Conservation (phyloP, 169 alveolate genomes). For the Plasmodium ovale region DNA sequence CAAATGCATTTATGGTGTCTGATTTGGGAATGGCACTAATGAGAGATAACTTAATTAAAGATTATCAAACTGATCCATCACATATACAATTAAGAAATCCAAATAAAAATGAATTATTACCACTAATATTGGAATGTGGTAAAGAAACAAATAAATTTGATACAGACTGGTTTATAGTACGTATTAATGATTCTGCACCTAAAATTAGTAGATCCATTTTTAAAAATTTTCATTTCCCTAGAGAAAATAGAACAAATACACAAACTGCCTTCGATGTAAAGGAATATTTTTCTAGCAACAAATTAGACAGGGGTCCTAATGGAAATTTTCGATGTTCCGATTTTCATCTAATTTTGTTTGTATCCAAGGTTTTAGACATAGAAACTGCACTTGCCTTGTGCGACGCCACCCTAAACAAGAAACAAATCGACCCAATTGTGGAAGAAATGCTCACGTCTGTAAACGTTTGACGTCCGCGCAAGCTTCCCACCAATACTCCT, state of each 20-base stretch:
- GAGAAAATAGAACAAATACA: constrained; percentile 82
- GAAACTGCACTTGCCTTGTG: constrained; percentile 91
- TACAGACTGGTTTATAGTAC: constrained; percentile 87
- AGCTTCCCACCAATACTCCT: too few species aligned
- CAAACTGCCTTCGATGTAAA: constrained; percentile 66
- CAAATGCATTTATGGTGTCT: constrained; percentile 92
- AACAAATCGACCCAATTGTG: constrained; percentile 79
- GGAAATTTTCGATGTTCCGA: constrained; percentile 86
- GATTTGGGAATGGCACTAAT: constrained; percentile 87
- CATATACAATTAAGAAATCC: constrained; percentile 78
- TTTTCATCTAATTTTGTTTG: constrained; percentile 91
- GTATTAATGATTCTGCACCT: constrained; percentile 90
- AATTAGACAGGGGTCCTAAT: constrained; percentile 64
- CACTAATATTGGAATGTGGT: constrained; percentile 86
- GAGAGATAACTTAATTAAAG: constrained; percentile 81
- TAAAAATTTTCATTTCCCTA: constrained; percentile 82
- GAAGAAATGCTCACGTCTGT: constrained; percentile 67
- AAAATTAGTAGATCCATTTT: constrained; percentile 82
- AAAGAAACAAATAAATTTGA: constrained; percentile 85
- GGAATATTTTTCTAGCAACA: constrained; percentile 49
- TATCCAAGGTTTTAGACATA: constrained; percentile 92
- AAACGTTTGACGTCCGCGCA: neutral
- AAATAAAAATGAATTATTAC: constrained; percentile 81
- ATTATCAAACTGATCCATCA: constrained; percentile 77
- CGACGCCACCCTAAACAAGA: constrained; percentile 79